Base-by-base conservation (phyloP, 805 yeast genomes). In the Teunomyces pallodes region DNA sequence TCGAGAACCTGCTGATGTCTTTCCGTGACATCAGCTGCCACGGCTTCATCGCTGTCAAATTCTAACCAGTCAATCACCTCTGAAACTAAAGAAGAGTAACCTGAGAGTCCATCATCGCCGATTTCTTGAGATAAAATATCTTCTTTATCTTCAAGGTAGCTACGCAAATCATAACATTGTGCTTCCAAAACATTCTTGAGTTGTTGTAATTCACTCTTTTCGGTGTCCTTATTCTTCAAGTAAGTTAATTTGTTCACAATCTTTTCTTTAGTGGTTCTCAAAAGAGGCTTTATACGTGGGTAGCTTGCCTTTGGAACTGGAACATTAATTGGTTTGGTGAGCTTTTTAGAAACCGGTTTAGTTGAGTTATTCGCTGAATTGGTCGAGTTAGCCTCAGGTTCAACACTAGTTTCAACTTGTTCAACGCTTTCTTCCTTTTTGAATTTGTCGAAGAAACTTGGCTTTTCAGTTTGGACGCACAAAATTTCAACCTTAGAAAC, bases 11-110 rank as follows among this genome's bases (percentile, higher is more conserved):
- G 55, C n/a, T 52, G 46, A 16, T 59, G 45, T 52, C 67, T 72
- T 8, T 47, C 58, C 39, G 57, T 46, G 9, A 72, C 51, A 5
- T 64, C 69, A 3, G 60, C 59, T 16, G 60, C 12, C 3, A 64
- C 53, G 1, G 87, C 78, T 17, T 68, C 72, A 46, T 79, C 86
- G 32, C 88, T 76, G 13, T 82, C 90, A 56, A 79, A 81, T 43
- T 89, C 96, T 33, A 90, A 69, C 96, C 96, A 89, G 50, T 86
- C 92, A 41, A 87, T 67, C 24, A 73, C 66, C 9, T 80, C 82
- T 12, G 70, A 48, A 4, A 85, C 79, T 5, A 69, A 52, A 0
- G 45, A 31, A 27, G 55, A 49, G 31, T 58, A 53, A 6, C 51
- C 53, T 9, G 46, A 53, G 24, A 80, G 51, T 33, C 73, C 67